A percentile compares a stretch with the other conserved stretches of the same genome.
phyloP scores from a whole-genome alignment of 2,329 filamentous ascomycete genomes.

The Scleromitrula shiraiana region DNA sequence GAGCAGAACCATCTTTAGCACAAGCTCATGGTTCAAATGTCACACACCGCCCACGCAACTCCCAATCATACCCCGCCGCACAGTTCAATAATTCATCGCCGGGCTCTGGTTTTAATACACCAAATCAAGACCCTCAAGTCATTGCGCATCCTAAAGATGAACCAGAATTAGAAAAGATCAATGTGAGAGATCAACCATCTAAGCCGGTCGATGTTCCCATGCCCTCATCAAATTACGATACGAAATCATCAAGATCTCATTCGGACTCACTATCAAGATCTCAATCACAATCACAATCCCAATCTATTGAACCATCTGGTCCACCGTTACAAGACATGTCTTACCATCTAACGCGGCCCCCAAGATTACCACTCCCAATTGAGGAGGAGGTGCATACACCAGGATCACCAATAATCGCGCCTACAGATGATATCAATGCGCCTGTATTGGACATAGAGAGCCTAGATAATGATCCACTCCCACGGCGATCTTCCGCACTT shows the following conservation, averaged over 20 bases:
- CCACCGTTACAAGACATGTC: conserved; percentile 41
- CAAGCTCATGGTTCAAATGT: conserved; percentile 38
- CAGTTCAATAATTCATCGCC: conserved; percentile 15
- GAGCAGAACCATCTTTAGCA: conserved; percentile 54
- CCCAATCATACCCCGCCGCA: conserved; percentile 18
- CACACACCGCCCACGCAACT: conserved; percentile 25
- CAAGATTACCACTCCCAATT: conserved; percentile 84
- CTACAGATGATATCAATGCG: conserved; percentile 51
- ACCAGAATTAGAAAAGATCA: conserved; percentile 29
- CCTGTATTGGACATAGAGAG: conserved; percentile 32
- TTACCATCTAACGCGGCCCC: conserved; percentile 62
- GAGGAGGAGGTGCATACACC: conserved; percentile 86
- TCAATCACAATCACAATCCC: background rate
- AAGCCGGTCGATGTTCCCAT: conserved; percentile 49
- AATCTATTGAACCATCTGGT: conserved; percentile 47
- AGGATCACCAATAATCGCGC: conserved; percentile 78
- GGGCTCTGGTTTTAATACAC: conserved; percentile 16
- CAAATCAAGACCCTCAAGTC: conserved; percentile 19
- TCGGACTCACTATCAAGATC: conserved; percentile 14
- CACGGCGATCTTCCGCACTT: conserved; percentile 48
- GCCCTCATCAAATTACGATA: conserved; percentile 21
- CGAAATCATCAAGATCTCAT: conserved; percentile 22
- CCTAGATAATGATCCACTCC: conserved; percentile 39
- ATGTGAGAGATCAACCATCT: conserved; percentile 36
- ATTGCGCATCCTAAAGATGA: conserved; percentile 19